Base-by-base conservation (phyloP, 805 yeast species). In the Sungouiella blattae region DNA sequence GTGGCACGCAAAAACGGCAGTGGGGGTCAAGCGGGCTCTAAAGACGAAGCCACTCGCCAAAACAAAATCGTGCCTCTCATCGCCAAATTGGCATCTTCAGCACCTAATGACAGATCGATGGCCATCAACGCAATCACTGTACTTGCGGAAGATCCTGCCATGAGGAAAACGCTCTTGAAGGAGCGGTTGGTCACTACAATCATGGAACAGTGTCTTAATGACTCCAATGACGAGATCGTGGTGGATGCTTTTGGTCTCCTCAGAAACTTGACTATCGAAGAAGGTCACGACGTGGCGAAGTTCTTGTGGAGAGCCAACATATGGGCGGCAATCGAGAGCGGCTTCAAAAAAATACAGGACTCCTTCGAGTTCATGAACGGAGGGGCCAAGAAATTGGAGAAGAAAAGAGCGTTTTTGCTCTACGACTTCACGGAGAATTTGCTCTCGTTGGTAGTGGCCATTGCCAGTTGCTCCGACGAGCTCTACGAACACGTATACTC, bases 231-330 rank as follows among this genome's bases (percentile, higher is more conserved):
- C 37, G 96, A 87, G 46, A 77, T 87, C 29, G 82, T 85, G 13
- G 83, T 84, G 14, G 94, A 84, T 49, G 71, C 91, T 1, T 81
- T 78, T 48, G 97, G 96, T 1, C 64, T 91, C 16, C 62, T 93
- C 43, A 74, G 96, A 55, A 87, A 84, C 53, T 53, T 91, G 37
- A 81, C 83, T 3, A 69, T 87, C 35, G 95, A 87, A 52, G 95
- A 88, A 60, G 97, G 96, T 14, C 81, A 86, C 48, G 95, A 87
- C 44, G 73, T 87, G 24, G 78, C 87, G 18, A 74, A 77, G 14
- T 77, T 75, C 55, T 57, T 85, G 35, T 83, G 94, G 85, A 75
- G 97, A 53, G 77, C 78, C 12, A 78, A 83, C 42, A 77, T 91
- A 27, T 81, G 95, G 84, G 67, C 73, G 0, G 61, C 74, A 18